phyloP scores from a whole-genome alignment of 75 land plant species.

The Sequoiadendron giganteum region DNA sequence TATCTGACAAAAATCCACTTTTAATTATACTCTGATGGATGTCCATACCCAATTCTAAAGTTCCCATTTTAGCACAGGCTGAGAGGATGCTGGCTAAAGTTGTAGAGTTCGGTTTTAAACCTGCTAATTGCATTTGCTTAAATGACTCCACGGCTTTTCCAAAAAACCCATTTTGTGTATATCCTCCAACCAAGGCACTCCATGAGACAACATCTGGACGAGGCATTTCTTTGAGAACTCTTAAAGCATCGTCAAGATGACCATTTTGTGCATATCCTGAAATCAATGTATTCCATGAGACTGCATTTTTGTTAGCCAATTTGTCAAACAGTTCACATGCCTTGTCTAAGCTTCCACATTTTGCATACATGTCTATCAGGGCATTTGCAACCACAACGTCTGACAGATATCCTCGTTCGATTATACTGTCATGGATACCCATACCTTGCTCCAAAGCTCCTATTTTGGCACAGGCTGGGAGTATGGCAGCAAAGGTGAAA shows the following conservation, averaged over 20 bases:
- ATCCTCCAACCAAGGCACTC: conserved; percentile 57
- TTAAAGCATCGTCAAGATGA: neutral
- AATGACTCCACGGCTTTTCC: too few relatives aligned
- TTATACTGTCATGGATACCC: conserved; percentile 8
- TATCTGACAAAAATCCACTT: too few relatives aligned
- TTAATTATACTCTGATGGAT: too few relatives aligned
- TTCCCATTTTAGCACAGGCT: too few relatives aligned
- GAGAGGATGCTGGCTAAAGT: too few relatives aligned
- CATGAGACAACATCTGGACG: conserved; percentile 50
- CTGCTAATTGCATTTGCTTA: too few relatives aligned
- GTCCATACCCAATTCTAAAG: neutral
- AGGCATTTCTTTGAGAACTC: conserved; percentile 24
- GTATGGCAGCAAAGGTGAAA: conserved; percentile 13
- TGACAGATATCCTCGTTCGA: neutral
- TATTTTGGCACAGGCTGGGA: conserved; percentile 16
- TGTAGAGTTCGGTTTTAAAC: too few relatives aligned
- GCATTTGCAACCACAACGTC: neutral
- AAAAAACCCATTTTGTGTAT: conserved; percentile 37
- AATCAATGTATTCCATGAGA: neutral
- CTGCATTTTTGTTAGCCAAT: neutral
- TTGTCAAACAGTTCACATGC: conserved; percentile 3
- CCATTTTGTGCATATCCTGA: conserved; percentile 7
- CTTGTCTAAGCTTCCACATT: conserved; percentile 2
- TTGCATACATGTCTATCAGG: conserved; percentile 3
- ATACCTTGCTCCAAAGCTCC: conserved; percentile 14